Evolutionary conservation across 345 rosid genomes (phyloP).

Genomic region (Corymbia maculata): DNA sequence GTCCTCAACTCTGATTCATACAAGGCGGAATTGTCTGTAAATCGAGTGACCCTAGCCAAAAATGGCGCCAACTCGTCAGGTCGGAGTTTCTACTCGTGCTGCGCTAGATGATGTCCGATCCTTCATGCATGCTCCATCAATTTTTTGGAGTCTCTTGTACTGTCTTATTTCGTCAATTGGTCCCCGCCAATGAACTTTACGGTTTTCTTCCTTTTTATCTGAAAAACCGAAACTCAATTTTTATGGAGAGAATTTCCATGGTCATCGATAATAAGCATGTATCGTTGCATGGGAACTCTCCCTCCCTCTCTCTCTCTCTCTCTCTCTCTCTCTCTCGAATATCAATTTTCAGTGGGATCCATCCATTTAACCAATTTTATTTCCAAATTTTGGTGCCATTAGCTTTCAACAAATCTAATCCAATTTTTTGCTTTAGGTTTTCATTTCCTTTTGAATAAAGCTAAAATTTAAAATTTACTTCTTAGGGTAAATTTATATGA

Average conservation of each 20-base stretch:
- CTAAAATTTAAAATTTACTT: background rate
- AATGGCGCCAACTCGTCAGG: constrained; percentile 12
- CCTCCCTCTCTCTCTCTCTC: background rate
- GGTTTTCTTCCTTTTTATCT: background rate
- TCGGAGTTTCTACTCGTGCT: constrained; percentile 27
- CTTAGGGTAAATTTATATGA: background rate
- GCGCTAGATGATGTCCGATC: constrained; percentile 4
- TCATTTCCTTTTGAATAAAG: background rate
- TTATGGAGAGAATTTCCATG: background rate
- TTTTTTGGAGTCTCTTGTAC: background rate
- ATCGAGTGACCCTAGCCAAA: constrained; percentile 59
- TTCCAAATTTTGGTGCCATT: background rate
- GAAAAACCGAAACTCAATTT: background rate
- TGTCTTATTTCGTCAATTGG: background rate
- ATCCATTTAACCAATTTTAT: background rate
- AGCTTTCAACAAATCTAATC: background rate
- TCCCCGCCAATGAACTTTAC: background rate
- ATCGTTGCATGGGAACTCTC: background rate
- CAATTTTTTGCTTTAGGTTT: background rate
- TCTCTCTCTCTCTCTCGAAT: too few species aligned
- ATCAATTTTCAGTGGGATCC: too few species aligned
- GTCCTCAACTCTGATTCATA: constrained; percentile 24
- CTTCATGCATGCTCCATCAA: background rate
- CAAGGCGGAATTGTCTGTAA: constrained; percentile 38
- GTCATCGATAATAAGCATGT: background rate